Conservation (phyloP, 2,329 filamentous ascomycete genomes). For the Parastagonospora avenae region DNA sequence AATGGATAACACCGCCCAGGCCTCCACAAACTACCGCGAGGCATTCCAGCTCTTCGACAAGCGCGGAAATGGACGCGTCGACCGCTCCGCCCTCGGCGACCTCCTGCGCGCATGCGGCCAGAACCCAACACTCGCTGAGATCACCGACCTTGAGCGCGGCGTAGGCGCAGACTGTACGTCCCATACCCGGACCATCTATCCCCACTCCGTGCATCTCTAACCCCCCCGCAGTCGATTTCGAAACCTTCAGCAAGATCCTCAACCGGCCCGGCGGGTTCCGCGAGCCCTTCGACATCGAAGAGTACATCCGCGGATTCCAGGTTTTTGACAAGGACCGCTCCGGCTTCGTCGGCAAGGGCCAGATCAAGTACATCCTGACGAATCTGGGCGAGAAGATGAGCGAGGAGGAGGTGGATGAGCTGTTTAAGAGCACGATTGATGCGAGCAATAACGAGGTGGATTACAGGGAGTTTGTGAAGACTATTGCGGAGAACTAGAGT, state of each 20-base stretch:
- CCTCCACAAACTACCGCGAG: slow-evolving; percentile 99
- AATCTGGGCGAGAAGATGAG: slow-evolving; percentile 99
- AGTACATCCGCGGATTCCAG: slow-evolving; percentile 98
- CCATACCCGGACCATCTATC: not conserved
- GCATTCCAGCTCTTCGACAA: slow-evolving; percentile 99
- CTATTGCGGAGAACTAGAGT: slow-evolving; percentile 46
- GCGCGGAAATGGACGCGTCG: slow-evolving; percentile 92
- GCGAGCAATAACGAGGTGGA: slow-evolving; percentile 96
- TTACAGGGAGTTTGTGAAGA: slow-evolving; percentile 70
- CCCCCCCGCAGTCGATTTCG: slow-evolving; percentile 80
- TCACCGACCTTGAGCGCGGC: slow-evolving; percentile 87
- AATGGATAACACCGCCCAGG: slow-evolving; percentile 55
- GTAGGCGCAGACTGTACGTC: slow-evolving; percentile 89
- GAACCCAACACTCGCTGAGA: slow-evolving; percentile 94
- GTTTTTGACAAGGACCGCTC: slow-evolving; percentile 99
- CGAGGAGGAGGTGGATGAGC: slow-evolving; percentile 97
- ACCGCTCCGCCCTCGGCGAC: slow-evolving; percentile 85
- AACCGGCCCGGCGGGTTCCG: slow-evolving; percentile 98
- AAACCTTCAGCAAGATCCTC: slow-evolving; percentile 93
- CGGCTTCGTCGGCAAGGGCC: slow-evolving; percentile 95
- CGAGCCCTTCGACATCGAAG: slow-evolving; percentile 94
- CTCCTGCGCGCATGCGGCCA: slow-evolving; percentile 95
- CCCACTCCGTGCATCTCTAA: not conserved
- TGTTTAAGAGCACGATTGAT: slow-evolving; percentile 91
- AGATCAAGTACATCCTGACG: slow-evolving; percentile 96